Evolutionary conservation across 2,329 filamentous ascomycete species (phyloP).

Genomic region (Hirsutella minnesotensis): DNA sequence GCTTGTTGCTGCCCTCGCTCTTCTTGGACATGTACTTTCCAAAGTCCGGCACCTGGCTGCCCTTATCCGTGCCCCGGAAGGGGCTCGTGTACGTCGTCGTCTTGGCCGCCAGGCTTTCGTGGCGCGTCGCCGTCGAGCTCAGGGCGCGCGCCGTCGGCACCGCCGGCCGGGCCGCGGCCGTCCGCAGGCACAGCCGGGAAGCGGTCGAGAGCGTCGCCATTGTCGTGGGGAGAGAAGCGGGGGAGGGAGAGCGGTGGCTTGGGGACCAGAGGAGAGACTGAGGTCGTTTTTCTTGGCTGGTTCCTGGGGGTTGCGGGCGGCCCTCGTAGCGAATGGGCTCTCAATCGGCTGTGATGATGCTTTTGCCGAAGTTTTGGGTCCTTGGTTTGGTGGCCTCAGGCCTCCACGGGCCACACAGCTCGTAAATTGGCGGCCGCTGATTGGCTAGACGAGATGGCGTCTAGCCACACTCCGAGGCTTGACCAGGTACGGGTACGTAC

Average conservation of each 20-base stretch:
- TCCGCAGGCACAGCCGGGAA: constrained; percentile 53
- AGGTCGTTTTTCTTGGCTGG: constrained; percentile 39
- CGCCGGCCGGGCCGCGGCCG: constrained; percentile 33
- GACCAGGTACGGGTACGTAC: constrained; percentile 6
- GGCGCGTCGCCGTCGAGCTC: constrained; percentile 40
- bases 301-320: background rate
- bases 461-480: background rate
- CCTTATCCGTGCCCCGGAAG: constrained; percentile 46
- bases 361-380: constrained; percentile 29
- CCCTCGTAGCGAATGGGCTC: constrained; percentile 10
- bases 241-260: background rate
- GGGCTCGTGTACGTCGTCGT: constrained; percentile 46
- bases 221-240: constrained; percentile 6
- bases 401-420: constrained; percentile 21
- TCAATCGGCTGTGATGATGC: constrained; percentile 19
- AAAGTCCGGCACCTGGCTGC: constrained; percentile 75
- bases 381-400: constrained; percentile 29
- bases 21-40: constrained; percentile 70
- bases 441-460: constrained; percentile 21
- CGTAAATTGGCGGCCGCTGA: constrained; percentile 34
- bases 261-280: constrained; percentile 17
- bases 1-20: constrained; percentile 61
- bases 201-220: constrained; percentile 61
- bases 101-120: constrained; percentile 29
- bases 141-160: constrained; percentile 38